Conservation (phyloP, 805 yeast species). For the Priceomyces melissophilus region DNA sequence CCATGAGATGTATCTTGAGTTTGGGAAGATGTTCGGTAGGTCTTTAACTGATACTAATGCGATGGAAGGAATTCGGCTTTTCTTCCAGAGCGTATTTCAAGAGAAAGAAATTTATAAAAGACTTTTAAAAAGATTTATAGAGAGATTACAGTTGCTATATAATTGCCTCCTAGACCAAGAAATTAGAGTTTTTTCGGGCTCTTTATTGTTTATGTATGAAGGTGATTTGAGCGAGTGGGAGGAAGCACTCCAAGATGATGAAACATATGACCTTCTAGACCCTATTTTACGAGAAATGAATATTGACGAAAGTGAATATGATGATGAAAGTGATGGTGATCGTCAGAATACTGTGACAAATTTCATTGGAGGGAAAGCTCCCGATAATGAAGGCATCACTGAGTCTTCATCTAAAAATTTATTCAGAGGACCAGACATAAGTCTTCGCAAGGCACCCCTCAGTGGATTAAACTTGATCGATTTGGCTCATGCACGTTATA, state of each 20-base stretch:
- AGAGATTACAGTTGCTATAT: slow-evolving; percentile 63
- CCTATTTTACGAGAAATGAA: slow-evolving; percentile 20
- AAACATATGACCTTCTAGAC: slow-evolving; percentile 39
- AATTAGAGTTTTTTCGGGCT: slow-evolving; percentile 65
- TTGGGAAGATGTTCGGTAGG: slow-evolving; percentile 74
- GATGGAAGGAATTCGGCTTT: slow-evolving; percentile 42
- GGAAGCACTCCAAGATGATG: slow-evolving; percentile 14
- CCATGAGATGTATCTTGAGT: slow-evolving; percentile 34
- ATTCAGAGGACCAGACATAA: too few species aligned
- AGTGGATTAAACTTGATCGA: slow-evolving; percentile 73
- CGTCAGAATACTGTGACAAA: slow-evolving; percentile 24
- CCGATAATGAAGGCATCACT: slow-evolving; percentile 15
- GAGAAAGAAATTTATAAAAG: slow-evolving; percentile 31
- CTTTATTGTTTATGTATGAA: slow-evolving; percentile 72
- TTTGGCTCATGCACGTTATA: slow-evolving; percentile 79
- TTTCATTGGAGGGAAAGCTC: slow-evolving; percentile 11
- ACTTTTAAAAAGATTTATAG: slow-evolving; percentile 44
- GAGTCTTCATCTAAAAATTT: too few species aligned
- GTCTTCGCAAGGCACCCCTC: slow-evolving; percentile 27
- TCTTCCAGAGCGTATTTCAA: slow-evolving; percentile 35
- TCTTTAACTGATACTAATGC: slow-evolving; percentile 43
- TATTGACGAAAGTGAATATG: slow-evolving; percentile 16
- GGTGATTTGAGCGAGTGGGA: slow-evolving; percentile 59
- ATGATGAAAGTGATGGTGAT: slow-evolving; percentile 16
- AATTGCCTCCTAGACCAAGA: slow-evolving; percentile 63